These are phyloP conservation scores for Fraxinus velutina DNA, from an alignment of 305 asterid species.

Conservation along the genomic window DNA sequence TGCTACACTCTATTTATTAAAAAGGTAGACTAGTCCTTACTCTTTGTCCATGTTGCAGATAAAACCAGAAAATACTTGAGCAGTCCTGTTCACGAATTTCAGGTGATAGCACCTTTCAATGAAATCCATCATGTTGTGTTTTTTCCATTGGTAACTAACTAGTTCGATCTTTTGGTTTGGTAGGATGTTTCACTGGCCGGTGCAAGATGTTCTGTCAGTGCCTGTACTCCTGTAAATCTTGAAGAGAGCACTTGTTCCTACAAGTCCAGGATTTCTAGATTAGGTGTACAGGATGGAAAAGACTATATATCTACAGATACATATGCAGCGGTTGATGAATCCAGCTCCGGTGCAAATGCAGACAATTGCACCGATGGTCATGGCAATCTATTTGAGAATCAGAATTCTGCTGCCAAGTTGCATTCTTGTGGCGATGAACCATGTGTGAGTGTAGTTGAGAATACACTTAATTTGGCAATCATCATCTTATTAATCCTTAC, in stretches of 20 bases:
- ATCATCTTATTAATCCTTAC: neutral
- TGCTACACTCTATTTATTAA: slow-evolving; percentile 14
- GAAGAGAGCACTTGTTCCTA: slow-evolving; percentile 54
- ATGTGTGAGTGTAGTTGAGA: slow-evolving; percentile 51
- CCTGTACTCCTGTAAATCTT: slow-evolving; percentile 35
- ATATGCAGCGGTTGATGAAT: slow-evolving; percentile 36
- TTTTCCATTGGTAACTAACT: slow-evolving; percentile 18
- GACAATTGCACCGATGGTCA: slow-evolving; percentile 33
- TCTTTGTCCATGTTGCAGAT: slow-evolving; percentile 48
- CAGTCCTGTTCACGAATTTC: slow-evolving; percentile 39
- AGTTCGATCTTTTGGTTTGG: slow-evolving; percentile 25
- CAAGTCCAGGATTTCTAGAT: slow-evolving; percentile 44
- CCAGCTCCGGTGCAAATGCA: slow-evolving; percentile 36
- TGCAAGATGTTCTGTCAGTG: slow-evolving; percentile 47
- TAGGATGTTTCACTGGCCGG: slow-evolving; percentile 64
- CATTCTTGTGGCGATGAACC: slow-evolving; percentile 43
- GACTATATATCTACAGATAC: slow-evolving; percentile 38
- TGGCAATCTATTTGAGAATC: slow-evolving; percentile 34
- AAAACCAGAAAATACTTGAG: slow-evolving; percentile 32
- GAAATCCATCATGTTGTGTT: slow-evolving; percentile 15
- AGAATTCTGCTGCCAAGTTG: slow-evolving; percentile 28
- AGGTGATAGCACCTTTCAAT: slow-evolving; percentile 45
- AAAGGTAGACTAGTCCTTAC: slow-evolving; percentile 29
- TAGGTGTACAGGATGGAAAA: slow-evolving; percentile 32
- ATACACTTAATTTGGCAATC: neutral